phyloP scores from a whole-genome alignment of 1,284 basidiomycete genomes.

The Ustilago tritici region DNA sequence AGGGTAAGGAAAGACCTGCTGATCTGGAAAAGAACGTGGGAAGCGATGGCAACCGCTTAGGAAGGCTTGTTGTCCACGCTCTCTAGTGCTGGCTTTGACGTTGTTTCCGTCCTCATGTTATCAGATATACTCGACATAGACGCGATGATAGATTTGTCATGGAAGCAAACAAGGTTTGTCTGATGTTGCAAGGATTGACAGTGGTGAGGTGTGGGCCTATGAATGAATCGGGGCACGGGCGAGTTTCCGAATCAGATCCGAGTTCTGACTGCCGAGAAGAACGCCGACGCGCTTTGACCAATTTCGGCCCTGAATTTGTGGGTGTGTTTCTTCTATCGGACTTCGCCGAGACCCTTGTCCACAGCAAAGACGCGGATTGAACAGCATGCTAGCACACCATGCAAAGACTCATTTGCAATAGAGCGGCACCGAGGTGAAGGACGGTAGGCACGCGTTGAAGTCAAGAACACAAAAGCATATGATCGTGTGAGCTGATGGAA shows the following conservation, averaged over 20 bases:
- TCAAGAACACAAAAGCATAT: neutral
- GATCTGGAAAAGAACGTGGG: constrained; percentile 12
- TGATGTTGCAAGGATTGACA: too few relatives aligned
- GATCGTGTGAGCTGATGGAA: neutral
- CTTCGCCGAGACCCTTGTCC: constrained; percentile 22
- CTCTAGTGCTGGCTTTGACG: neutral
- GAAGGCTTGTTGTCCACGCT: constrained; percentile 32
- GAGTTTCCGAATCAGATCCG: constrained; percentile 29
- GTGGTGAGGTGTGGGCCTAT: neutral
- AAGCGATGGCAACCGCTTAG: constrained; percentile 24
- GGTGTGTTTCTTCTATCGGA: constrained; percentile 23
- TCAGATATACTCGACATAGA: neutral
- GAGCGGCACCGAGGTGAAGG: neutral
- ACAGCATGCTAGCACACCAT: neutral
- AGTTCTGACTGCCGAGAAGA: constrained; percentile 7
- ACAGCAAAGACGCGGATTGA: neutral
- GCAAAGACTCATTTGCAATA: neutral
- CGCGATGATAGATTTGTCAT: neutral
- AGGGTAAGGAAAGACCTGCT: constrained; percentile 27
- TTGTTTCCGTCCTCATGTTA: too few relatives aligned
- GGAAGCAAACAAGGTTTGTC: too few relatives aligned
- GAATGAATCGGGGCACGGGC: constrained; percentile 11
- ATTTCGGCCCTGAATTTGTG: neutral
- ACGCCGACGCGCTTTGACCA: constrained; percentile 11
- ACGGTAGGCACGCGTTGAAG: neutral